phyloP scores from a whole-genome alignment of 257 asterid genomes.

The Osmanthus fragrans region DNA sequence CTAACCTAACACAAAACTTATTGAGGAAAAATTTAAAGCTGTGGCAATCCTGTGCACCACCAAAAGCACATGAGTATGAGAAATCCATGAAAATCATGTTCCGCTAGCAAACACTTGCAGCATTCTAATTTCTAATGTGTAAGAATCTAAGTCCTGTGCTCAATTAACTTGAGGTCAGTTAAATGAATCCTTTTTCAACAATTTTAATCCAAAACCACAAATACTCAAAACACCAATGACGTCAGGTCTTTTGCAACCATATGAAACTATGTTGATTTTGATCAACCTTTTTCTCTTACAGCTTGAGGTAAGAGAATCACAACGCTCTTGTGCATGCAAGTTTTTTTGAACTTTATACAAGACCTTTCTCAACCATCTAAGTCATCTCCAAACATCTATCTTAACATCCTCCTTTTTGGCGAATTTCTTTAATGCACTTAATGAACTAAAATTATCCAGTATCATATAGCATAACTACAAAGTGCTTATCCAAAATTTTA shows the following conservation, averaged over 20 bases:
- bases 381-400: neutral
- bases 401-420: neutral
- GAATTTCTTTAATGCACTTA: neutral
- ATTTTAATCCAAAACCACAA: neutral
- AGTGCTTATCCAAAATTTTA: neutral
- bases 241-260: neutral
- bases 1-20: neutral
- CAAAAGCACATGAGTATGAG: neutral
- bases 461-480: neutral
- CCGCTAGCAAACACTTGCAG: neutral
- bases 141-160: neutral
- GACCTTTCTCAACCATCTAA: neutral
- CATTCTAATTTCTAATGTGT: neutral
- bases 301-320: neutral
- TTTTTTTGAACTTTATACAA: neutral
- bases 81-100: neutral
- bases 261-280: neutral
- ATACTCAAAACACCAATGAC: neutral
- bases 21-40: neutral
- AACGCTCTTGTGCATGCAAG: neutral
- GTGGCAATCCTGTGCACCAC: neutral
- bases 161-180: neutral
- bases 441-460: neutral
- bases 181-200: neutral
- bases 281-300: neutral